These are phyloP conservation scores for Pleurotus sapidus DNA, from an alignment of 768 basidiomycete species.

Conservation along the genomic window DNA sequence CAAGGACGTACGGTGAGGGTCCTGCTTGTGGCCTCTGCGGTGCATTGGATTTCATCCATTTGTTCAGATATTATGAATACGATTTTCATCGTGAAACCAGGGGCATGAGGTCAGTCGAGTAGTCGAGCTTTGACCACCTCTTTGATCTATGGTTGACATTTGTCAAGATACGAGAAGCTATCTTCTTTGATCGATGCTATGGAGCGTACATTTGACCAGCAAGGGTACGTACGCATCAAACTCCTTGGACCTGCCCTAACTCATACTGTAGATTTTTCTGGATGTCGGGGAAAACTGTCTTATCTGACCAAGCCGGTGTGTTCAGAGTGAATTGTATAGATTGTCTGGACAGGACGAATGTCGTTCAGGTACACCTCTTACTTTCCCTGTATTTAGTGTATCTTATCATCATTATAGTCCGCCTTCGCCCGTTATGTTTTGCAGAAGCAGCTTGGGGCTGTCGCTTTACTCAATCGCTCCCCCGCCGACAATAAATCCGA, in stretches of 20 bases:
- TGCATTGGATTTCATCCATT: slow-evolving; percentile 3
- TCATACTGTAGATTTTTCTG: slow-evolving; percentile 64
- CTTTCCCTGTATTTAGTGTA: not conserved
- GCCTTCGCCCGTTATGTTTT: slow-evolving; percentile 88
- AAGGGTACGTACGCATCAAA: slow-evolving; percentile 53
- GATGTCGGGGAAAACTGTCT: slow-evolving; percentile 64
- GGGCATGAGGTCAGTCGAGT: slow-evolving; percentile 79
- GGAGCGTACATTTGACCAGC: slow-evolving; percentile 70
- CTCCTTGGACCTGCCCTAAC: slow-evolving; percentile 7
- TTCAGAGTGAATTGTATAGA: slow-evolving; percentile 96
- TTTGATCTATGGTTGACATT: slow-evolving; percentile 10
- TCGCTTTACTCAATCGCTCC: slow-evolving; percentile 60
- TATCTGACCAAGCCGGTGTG: slow-evolving; percentile 82
- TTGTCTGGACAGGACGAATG: slow-evolving; percentile 93
- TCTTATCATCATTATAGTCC: slow-evolving; percentile 47
- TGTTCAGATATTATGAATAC: slow-evolving; percentile 71
- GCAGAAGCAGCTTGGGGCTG: slow-evolving; percentile 67
- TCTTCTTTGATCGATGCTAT: slow-evolving; percentile 70
- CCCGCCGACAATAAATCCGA: slow-evolving; percentile 51
- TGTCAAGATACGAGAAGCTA: slow-evolving; percentile 82
- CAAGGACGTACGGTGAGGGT: slow-evolving; percentile 55
- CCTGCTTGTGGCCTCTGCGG: too few relatives aligned
- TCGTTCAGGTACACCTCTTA: slow-evolving; percentile 65
- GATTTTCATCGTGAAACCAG: slow-evolving; percentile 93
- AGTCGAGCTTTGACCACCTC: slow-evolving; percentile 16